phyloP scores from a whole-genome alignment of 495 filamentous ascomycete genomes.

The Penicillium subrubescens region DNA sequence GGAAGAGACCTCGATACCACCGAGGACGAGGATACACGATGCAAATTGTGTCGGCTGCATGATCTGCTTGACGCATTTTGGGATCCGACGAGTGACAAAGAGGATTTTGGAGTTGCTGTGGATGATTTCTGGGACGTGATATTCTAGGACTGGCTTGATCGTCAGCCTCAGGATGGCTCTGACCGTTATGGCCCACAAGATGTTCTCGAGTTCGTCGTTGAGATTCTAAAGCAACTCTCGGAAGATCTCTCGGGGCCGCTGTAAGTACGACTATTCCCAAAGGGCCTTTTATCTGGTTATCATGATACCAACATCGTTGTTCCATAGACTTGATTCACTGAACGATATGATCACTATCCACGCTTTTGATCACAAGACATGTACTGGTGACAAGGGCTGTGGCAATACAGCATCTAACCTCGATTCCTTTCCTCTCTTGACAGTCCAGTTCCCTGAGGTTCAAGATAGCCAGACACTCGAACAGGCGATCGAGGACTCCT shows the following conservation, averaged over 20 bases:
- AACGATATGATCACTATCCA: background rate
- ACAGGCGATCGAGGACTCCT: background rate
- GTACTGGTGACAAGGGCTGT: background rate
- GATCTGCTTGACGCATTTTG: conserved; percentile 14
- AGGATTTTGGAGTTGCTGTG: background rate
- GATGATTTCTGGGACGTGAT: conserved; percentile 7
- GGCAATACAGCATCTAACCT: too few relatives aligned
- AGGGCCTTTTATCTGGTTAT: background rate
- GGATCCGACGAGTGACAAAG: conserved; percentile 3
- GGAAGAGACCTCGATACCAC: background rate
- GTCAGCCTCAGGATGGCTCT: background rate
- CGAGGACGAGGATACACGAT: background rate
- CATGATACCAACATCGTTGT: background rate
- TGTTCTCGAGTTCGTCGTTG: conserved; percentile 24
- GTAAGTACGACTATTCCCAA: conserved; percentile 12
- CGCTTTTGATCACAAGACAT: background rate
- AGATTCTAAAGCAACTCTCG: conserved; percentile 17
- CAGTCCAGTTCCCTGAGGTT: background rate
- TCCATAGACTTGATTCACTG: background rate
- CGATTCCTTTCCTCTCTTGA: background rate
- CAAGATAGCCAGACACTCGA: background rate
- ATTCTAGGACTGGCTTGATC: background rate
- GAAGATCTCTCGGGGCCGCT: background rate
- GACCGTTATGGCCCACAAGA: conserved; percentile 25
- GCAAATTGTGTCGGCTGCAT: conserved; percentile 24